Percentiles rank a stretch among this genome's conserved stretches.
Conservation (phyloP, 371 early-diverging fungal genomes). For the Mortierella sp. region DNA sequence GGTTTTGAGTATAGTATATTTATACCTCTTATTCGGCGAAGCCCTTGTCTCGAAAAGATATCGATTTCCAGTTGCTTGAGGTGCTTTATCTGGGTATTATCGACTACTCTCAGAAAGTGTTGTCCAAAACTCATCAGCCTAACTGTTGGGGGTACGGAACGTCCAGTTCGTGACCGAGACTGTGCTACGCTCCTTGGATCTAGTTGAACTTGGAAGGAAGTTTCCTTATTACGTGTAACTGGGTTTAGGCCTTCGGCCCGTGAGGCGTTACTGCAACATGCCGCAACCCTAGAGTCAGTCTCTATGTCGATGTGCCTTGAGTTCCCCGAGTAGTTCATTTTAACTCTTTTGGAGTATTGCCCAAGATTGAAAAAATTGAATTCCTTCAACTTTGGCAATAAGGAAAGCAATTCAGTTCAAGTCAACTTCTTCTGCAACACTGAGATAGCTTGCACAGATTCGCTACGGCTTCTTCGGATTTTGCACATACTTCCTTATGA, state of each 20-base stretch:
- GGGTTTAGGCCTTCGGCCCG: neutral
- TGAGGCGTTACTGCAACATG: neutral
- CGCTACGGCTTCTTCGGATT: neutral
- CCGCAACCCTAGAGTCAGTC: neutral
- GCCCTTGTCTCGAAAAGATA: conserved; percentile 1
- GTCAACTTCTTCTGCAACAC: neutral
- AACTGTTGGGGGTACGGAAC: neutral
- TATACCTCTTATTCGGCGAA: neutral
- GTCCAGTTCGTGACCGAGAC: neutral
- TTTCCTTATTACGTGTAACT: neutral
- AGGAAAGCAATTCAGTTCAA: neutral
- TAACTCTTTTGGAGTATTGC: neutral
- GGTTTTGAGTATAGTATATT: neutral
- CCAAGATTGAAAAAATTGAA: neutral
- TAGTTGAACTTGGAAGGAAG: neutral
- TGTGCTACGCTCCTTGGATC: neutral
- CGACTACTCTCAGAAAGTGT: neutral
- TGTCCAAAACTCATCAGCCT: neutral
- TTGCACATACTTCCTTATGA: neutral
- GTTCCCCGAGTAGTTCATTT: neutral
- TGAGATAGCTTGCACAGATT: neutral
- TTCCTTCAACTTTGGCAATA: neutral
- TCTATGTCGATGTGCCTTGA: neutral
- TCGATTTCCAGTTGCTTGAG: neutral
- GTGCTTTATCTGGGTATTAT: neutral